Evolutionary conservation across 2,329 filamentous ascomycete genomes (phyloP), one percentile per base, ranked within the genome.

Genomic region (Shiraia bambusicola): DNA sequence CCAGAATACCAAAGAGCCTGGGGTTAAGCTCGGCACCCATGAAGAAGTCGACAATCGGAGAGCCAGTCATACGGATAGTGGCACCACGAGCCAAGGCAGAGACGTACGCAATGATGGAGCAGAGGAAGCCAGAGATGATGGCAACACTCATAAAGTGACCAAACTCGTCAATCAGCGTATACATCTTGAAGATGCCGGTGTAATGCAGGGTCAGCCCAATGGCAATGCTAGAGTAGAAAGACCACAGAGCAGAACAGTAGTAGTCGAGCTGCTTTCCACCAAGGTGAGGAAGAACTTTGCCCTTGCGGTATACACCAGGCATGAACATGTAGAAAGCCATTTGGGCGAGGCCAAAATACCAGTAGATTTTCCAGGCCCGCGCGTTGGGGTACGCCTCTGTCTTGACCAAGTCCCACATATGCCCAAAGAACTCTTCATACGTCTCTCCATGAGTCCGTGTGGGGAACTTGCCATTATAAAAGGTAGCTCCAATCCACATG

Each of bases 401-500:
- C 69, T 91, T 93, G 39, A 88, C 82, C 47, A 95, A 75, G 49
- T 83, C 63, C 52, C 73, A 78, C 66, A 97, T 70, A 53, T 95
- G 84, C 43, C 76, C 70, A 40, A 80, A 76, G 66, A 96, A 97
- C 13, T 92, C 83, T 10, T 63, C 54, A 65, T 81, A 81, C 55
- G 77, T 83, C 75, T 95, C 79, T 29, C 80, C 86, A 30, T 80
- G 66, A 2, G 73, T 72, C 1, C 82, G 87, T 30, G 74, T 72
- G 12, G 93, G 93, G 37, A 94, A 76, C 50, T 87, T 83, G 56
- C 92, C 92, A 65, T 89, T 76, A 72, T 96, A 98, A 73, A 92
- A 95, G 35, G 85, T 91, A 25, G 92, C 87, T 36, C 93, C 93
- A 69, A 95, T 84, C 91, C 91, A 97, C 91, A 98, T 95, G 74